Conservation (phyloP, 352 stramenopile genomes). For the Globisporangium takayamanum region DNA sequence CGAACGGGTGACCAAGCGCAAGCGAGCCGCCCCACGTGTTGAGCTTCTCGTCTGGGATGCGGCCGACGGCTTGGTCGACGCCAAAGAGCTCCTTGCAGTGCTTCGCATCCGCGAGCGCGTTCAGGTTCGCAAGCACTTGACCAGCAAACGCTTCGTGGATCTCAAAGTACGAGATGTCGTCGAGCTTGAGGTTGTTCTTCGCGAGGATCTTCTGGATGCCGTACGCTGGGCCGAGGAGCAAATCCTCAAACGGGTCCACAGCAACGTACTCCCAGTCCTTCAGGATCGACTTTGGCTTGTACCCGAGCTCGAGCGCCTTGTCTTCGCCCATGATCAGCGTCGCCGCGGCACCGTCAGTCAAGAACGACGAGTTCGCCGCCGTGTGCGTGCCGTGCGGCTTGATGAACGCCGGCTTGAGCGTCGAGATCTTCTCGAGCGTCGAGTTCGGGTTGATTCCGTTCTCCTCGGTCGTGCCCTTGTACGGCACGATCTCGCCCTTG, state of each 20-base stretch:
- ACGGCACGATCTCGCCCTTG: constrained; percentile 89
- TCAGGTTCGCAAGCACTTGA: constrained; percentile 97
- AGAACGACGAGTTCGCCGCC: constrained; percentile 96
- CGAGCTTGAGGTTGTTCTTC: constrained; percentile 82
- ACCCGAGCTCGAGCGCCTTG: constrained; percentile 93
- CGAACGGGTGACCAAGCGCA: constrained; percentile 96
- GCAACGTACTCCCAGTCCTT: constrained; percentile 96
- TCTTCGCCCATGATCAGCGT: constrained; percentile 96
- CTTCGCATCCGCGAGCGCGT: constrained; percentile 90
- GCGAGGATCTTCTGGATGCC: constrained; percentile 83
- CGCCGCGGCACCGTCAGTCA: constrained; percentile 95
- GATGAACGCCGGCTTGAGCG: constrained; percentile 97
- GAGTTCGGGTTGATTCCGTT: constrained; percentile 97
- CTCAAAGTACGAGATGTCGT: constrained; percentile 98
- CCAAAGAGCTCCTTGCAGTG: constrained; percentile 95
- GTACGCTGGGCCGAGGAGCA: constrained; percentile 95
- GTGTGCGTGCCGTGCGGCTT: constrained; percentile 98
- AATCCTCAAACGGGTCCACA: constrained; percentile 94
- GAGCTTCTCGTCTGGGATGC: constrained; percentile 92
- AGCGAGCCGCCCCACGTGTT: constrained; percentile 97
- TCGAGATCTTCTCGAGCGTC: constrained; percentile 92
- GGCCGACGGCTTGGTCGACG: constrained; percentile 85
- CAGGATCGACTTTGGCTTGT: constrained; percentile 93
- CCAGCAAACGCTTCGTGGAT: constrained; percentile 99
- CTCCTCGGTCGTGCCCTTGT: constrained; percentile 93